Evolutionary conservation across 2,329 filamentous ascomycete species (phyloP).

Genomic region (Aspergillus novofumigatus): DNA sequence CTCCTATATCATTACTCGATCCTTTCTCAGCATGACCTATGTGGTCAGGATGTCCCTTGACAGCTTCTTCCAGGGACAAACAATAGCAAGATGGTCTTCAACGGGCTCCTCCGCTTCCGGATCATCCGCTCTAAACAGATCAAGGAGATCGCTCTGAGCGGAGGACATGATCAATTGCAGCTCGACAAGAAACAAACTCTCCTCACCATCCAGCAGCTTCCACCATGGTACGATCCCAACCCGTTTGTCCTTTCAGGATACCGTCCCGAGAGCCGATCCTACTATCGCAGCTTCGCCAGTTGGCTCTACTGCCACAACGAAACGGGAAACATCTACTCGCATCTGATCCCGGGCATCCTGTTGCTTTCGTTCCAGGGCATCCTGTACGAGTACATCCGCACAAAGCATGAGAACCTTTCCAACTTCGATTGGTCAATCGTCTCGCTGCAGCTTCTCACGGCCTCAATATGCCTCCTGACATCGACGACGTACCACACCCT

Average conservation of each 20-base stretch:
- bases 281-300: conserved; percentile 36
- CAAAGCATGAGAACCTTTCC: conserved; percentile 2
- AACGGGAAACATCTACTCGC: conserved; percentile 43
- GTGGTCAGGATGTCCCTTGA: background rate
- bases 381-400: conserved; percentile 9
- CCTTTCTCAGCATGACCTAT: background rate
- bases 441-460: conserved; percentile 19
- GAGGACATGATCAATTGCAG: background rate
- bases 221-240: conserved; percentile 44
- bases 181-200: conserved; percentile 11
- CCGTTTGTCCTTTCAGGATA: conserved; percentile 42
- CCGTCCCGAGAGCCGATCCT: conserved; percentile 40
- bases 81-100: conserved; percentile 1
- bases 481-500: conserved; percentile 32
- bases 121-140: background rate
- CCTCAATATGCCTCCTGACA: conserved; percentile 31
- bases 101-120: conserved; percentile 2
- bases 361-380: conserved; percentile 3
- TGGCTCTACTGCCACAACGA: conserved; percentile 45
- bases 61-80: background rate
- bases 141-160: background rate
- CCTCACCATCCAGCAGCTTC: conserved; percentile 34
- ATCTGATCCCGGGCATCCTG: conserved; percentile 42
- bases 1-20: background rate
- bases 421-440: conserved; percentile 14